phyloP scores from a whole-genome alignment of 2,329 filamentous ascomycete genomes.

The Drechslerella coelobrocha region DNA sequence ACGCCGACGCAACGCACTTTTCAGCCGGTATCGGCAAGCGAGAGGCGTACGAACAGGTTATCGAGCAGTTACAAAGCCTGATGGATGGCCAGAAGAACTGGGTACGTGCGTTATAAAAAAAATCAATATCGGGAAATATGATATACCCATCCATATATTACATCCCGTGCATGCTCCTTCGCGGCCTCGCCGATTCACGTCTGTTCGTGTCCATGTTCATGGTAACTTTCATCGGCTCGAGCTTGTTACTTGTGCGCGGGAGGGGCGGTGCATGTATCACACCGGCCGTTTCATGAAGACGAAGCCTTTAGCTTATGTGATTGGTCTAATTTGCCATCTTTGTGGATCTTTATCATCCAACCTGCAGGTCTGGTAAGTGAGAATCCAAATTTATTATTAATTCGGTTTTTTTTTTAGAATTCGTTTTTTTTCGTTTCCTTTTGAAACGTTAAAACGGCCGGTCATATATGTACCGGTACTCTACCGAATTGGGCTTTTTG shows the following conservation, averaged over 20 bases:
- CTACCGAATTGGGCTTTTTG: background rate
- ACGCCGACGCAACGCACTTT: slow-evolving; percentile 81
- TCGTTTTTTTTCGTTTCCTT: background rate
- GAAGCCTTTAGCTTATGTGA: background rate
- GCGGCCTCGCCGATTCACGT: too few species aligned
- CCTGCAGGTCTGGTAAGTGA: slow-evolving; percentile 8
- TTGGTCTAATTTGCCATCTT: too few species aligned
- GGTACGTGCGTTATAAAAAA: too few species aligned
- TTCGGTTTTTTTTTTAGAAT: too few species aligned
- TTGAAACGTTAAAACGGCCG: slow-evolving; percentile 5
- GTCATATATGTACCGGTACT: background rate
- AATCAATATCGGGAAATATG: too few species aligned
- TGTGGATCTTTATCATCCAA: too few species aligned
- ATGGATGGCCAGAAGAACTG: slow-evolving; percentile 79
- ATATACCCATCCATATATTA: too few species aligned
- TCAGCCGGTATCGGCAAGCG: slow-evolving; percentile 70
- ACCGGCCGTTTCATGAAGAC: slow-evolving; percentile 1
- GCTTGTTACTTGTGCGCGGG: background rate
- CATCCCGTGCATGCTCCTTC: too few species aligned
- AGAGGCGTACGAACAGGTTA: slow-evolving; percentile 75
- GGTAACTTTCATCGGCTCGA: background rate
- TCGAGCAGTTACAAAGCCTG: slow-evolving; percentile 72
- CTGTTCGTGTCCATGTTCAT: slow-evolving; percentile 9
- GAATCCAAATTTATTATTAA: too few species aligned
- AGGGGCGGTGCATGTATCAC: background rate